phyloP scores from a whole-genome alignment of 768 basidiomycete genomes.

The Collybiopsis confluens region DNA sequence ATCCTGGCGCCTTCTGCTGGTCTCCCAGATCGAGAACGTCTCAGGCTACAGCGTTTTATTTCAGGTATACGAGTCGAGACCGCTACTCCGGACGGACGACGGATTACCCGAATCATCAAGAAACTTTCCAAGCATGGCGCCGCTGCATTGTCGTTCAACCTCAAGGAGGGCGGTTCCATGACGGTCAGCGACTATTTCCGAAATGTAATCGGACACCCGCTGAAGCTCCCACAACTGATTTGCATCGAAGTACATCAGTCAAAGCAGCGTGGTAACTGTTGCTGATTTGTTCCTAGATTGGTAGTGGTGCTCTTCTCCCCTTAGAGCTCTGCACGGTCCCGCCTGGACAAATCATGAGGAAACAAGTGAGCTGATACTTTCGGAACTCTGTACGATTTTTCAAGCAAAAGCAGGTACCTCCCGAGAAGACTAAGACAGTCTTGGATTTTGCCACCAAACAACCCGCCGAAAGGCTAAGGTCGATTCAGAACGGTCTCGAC shows the following conservation, averaged over 20 bases:
- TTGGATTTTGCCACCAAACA: conserved; percentile 64
- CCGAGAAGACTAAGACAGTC: conserved; percentile 60
- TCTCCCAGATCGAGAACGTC: conserved; percentile 52
- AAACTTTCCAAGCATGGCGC: conserved; percentile 55
- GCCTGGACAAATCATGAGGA: conserved; percentile 65
- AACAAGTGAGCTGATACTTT: too few relatives aligned
- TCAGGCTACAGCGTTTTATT: conserved; percentile 54
- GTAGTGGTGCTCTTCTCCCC: conserved; percentile 56
- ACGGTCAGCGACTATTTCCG: conserved; percentile 57
- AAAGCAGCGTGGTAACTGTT: too few relatives aligned
- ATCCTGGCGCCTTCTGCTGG: conserved; percentile 35
- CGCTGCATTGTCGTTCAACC: conserved; percentile 38
- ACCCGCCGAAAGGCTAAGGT: conserved; percentile 49
- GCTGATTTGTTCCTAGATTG: conserved; percentile 37
- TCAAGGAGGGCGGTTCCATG: conserved; percentile 40
- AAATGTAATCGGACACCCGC: conserved; percentile 42
- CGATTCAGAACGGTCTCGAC: conserved; percentile 50
- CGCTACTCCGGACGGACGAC: conserved; percentile 22
- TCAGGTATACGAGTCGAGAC: conserved; percentile 48
- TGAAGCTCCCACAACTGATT: conserved; percentile 58
- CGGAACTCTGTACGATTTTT: too few relatives aligned
- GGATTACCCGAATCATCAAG: conserved; percentile 55
- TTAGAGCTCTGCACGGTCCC: conserved; percentile 58
- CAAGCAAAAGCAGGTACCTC: too few relatives aligned
- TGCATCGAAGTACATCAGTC: conserved; percentile 81